Conservation (phyloP, 2,329 filamentous ascomycete genomes). For the Penicillium sp. region DNA sequence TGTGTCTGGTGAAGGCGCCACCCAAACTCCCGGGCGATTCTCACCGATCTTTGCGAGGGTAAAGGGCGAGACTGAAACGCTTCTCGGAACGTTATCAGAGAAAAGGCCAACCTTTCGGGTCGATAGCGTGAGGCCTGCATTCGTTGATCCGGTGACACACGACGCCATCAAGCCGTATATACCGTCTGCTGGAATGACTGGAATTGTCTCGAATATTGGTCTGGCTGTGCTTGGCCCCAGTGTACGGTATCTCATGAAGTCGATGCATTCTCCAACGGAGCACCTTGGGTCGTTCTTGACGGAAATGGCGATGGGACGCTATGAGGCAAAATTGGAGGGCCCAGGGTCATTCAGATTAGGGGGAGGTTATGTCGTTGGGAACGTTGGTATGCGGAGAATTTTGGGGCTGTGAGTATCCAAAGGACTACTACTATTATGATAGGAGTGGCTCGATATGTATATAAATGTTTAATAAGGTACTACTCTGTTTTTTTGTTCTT, state of each 20-base stretch:
- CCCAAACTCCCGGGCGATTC: conserved; percentile 52
- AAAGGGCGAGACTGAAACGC: conserved; percentile 66
- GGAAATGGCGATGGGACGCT: conserved; percentile 43
- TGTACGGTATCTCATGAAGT: conserved; percentile 21
- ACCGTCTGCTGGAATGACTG: conserved; percentile 25
- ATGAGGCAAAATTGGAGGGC: conserved; percentile 14
- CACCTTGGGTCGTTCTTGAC: conserved; percentile 51
- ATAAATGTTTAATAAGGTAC: background rate
- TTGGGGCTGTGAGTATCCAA: conserved; percentile 10
- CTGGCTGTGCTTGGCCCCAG: conserved; percentile 20
- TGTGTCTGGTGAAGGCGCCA: conserved; percentile 58
- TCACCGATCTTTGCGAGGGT: conserved; percentile 61
- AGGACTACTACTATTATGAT: too few species aligned
- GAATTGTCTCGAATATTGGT: conserved; percentile 23
- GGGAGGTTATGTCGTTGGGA: conserved; percentile 17
- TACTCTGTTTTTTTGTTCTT: background rate
- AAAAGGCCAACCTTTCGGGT: conserved; percentile 50
- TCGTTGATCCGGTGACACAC: conserved; percentile 54
- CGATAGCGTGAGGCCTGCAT: conserved; percentile 59
- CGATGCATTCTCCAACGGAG: conserved; percentile 44
- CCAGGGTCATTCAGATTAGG: conserved; percentile 15
- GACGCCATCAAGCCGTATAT: conserved; percentile 39
- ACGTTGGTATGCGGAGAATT: conserved; percentile 19
- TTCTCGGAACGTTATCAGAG: conserved; percentile 55
- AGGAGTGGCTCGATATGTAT: background rate